These are phyloP conservation scores for Noccaea bulbosa DNA, from an alignment of 345 rosid genomes.

Conservation along the genomic window DNA sequence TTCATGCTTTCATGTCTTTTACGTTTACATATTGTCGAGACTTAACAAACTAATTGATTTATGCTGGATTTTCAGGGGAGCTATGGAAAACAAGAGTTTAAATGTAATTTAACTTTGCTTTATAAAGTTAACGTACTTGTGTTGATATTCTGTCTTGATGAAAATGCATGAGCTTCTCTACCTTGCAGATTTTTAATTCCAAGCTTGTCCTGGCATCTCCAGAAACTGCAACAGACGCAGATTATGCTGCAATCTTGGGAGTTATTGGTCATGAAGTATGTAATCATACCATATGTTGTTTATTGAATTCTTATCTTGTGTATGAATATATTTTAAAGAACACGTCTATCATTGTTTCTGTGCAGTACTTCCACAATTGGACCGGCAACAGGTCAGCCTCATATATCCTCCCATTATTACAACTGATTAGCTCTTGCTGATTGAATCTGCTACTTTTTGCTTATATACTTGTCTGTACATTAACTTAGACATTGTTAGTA, in stretches of 20 bases:
- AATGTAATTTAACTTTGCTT: constrained; percentile 57
- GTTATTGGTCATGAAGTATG: constrained; percentile 98
- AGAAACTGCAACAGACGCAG: constrained; percentile 93
- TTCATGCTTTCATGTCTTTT: constrained; percentile 10
- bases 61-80: constrained; percentile 73
- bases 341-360: constrained; percentile 37
- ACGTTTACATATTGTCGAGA: constrained; percentile 10
- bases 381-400: constrained; percentile 92
- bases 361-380: constrained; percentile 99
- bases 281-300: constrained; percentile 18
- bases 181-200: constrained; percentile 87
- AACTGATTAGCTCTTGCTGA: constrained; percentile 6
- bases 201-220: constrained; percentile 98
- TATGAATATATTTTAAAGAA: constrained; percentile 28
- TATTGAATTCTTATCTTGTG: not conserved
- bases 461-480: constrained; percentile 1
- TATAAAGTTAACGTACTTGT: not conserved
- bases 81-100: constrained; percentile 99
- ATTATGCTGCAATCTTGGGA: constrained; percentile 96
- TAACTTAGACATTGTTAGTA: not conserved
- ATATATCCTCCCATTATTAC: not conserved
- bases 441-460: constrained; percentile 21
- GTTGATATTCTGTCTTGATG: constrained; percentile 18
- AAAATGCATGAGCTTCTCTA: constrained; percentile 33
- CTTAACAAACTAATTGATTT: constrained; percentile 23